Evolutionary conservation across 345 rosid genomes (phyloP).

Genomic region (Bruguiera gymnorhiza): DNA sequence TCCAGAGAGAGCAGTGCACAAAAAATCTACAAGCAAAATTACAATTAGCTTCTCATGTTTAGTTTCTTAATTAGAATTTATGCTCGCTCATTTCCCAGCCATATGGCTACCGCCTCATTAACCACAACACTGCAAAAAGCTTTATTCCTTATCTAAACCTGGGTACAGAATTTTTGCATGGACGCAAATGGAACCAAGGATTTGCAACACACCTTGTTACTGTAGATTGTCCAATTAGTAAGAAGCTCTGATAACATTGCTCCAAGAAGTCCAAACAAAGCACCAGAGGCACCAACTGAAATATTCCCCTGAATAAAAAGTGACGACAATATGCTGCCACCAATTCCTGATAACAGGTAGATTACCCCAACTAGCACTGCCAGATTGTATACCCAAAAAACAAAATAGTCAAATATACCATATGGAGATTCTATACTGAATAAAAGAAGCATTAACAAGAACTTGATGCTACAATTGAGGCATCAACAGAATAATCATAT

Average conservation of each 20-base stretch:
- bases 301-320: slow-evolving; percentile 63
- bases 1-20: too few relatives aligned
- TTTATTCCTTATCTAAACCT: neutral
- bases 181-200: neutral
- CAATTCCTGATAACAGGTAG: slow-evolving; percentile 79
- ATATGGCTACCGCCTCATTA: too few relatives aligned
- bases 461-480: neutral
- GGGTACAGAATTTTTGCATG: neutral
- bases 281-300: slow-evolving; percentile 99
- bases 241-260: slow-evolving; percentile 89
- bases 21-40: too few relatives aligned
- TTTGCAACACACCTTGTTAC: slow-evolving; percentile 55
- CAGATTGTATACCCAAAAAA: slow-evolving; percentile 5
- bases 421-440: neutral
- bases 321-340: slow-evolving; percentile 75
- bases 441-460: neutral
- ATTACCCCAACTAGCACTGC: slow-evolving; percentile 74
- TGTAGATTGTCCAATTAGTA: slow-evolving; percentile 83
- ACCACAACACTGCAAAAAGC: too few relatives aligned
- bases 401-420: neutral
- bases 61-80: too few relatives aligned
- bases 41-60: too few relatives aligned
- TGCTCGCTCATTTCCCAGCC: neutral
- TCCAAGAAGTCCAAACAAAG: slow-evolving; percentile 96
- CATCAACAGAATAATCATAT: neutral